These are phyloP conservation scores for Alternaria ventricosa DNA, from an alignment of 2,329 filamentous ascomycete species.

Conservation along the genomic window DNA sequence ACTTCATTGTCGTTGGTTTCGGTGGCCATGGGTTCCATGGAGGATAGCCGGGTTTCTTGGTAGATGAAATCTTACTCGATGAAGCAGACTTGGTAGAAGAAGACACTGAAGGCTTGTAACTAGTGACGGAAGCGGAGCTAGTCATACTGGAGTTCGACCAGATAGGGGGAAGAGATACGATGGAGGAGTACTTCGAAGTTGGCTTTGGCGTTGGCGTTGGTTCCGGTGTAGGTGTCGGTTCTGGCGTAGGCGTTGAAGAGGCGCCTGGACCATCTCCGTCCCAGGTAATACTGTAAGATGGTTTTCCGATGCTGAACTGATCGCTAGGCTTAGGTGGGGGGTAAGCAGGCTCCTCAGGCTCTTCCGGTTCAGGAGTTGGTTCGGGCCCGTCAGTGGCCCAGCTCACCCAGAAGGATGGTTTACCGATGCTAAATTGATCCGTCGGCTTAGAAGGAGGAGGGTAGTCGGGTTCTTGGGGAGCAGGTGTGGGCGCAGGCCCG, in stretches of 20 bases:
- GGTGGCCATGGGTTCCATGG: slow-evolving; percentile 16
- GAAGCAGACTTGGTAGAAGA: neutral
- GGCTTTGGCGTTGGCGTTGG: slow-evolving; percentile 11
- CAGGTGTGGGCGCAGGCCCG: slow-evolving; percentile 3
- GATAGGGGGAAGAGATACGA: neutral
- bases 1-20: slow-evolving; percentile 11
- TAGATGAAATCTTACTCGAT: slow-evolving; percentile 6
- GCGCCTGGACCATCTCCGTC: slow-evolving; percentile 7
- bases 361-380: slow-evolving; percentile 10
- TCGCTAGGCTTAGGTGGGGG: slow-evolving; percentile 11
- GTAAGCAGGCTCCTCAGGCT: slow-evolving; percentile 9
- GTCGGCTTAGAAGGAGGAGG: slow-evolving; percentile 12
- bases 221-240: slow-evolving; percentile 2
- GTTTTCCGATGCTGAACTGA: slow-evolving; percentile 7
- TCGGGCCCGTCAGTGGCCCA: slow-evolving; percentile 6
- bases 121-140: neutral
- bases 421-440: slow-evolving; percentile 11
- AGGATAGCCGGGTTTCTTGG: slow-evolving; percentile 16
- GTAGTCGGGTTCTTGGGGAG: slow-evolving; percentile 8
- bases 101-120: neutral
- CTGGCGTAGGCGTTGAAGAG: neutral
- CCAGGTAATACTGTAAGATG: slow-evolving; percentile 11
- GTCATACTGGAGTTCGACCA: slow-evolving; percentile 2
- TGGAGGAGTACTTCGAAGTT: slow-evolving; percentile 1
- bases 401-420: slow-evolving; percentile 7